Base-by-base conservation (phyloP, 202 grass and related monocot genomes). In the Carex arenaria region DNA sequence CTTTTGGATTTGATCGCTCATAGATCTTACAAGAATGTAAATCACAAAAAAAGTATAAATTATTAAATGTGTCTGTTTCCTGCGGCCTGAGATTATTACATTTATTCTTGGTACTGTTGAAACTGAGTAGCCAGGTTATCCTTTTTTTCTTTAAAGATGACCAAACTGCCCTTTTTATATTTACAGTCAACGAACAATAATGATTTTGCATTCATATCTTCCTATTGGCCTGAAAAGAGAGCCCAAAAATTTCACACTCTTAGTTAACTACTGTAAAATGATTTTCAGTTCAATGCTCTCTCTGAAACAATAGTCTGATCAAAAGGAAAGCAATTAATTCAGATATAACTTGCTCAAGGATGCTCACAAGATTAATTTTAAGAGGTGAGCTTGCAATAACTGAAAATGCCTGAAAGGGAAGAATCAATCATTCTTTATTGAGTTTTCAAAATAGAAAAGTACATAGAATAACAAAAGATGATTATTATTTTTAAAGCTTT, bases 271-370 rank as follows among this genome's bases (percentile, higher is more conserved):
- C 17, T 77, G 66, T 26, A 49, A 80, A 10, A 89, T 77, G 10
- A 67, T n/a, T 47, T 74, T 17, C 45, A 86, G 15, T 82, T 67
- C 30, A 1, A 20, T 83, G 54, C 51, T 5, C 18, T 31, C 17
- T 52, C 23, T 57, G 80, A 57, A 64, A 65, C 23, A 75, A 55
- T 74, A 86, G 30, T 64, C 30, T 3, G 17, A 83, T 83, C 78
- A 17, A 62, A 78, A 81, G 87, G 83, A 99, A 99, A 86, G 91
- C 75, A 82, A 93, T 96, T 56, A 99, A 88, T 85, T 99, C 93
- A 85, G 96, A 99, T 92, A 96, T 81, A 52, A 99, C 93, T 89
- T 92, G 96, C 84, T 99, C 93, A 59, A 99, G 87, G 30, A 96
- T 91, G 42, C 93, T 96, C 3, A 88, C 88, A 34, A 99, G 91